These are phyloP conservation scores for Cicer judaicum DNA, from an alignment of 306 rosid genomes.

Conservation along the genomic window DNA sequence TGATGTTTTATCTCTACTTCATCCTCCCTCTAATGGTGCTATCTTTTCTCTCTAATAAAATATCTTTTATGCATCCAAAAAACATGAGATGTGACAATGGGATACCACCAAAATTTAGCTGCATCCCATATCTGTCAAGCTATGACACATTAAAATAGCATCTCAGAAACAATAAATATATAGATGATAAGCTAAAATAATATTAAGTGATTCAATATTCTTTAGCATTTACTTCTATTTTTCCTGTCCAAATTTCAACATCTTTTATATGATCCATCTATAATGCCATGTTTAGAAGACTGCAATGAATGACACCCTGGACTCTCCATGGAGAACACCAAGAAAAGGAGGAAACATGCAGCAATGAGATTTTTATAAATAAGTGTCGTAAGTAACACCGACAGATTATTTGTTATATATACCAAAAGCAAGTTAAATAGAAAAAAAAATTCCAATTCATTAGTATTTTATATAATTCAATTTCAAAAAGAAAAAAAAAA, in stretches of 20 bases:
- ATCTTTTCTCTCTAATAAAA: conserved; percentile 19
- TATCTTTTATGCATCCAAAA: conserved; percentile 3
- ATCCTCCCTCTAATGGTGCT: not conserved
- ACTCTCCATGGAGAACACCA: not conserved
- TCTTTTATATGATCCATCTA: not conserved
- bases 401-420: not conserved
- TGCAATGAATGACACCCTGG: not conserved
- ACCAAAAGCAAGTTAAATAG: not conserved
- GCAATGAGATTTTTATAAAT: not conserved
- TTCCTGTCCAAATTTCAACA: conserved; percentile 2
- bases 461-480: conserved; percentile 1
- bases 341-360: conserved; percentile 9
- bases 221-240: not conserved
- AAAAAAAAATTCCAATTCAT: conserved; percentile 8
- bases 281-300: not conserved
- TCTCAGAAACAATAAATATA: not conserved
- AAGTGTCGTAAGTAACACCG: conserved; percentile 12
- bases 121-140: conserved; percentile 14
- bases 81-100: conserved; percentile 3
- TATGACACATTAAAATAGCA: conserved; percentile 10
- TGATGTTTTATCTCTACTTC: conserved; percentile 8
- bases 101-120: conserved; percentile 20
- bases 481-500: not conserved
- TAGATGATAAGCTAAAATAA: not conserved
- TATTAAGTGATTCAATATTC: conserved; percentile 12